Conservation (phyloP, 306 rosid species). For the Prunus mume region DNA sequence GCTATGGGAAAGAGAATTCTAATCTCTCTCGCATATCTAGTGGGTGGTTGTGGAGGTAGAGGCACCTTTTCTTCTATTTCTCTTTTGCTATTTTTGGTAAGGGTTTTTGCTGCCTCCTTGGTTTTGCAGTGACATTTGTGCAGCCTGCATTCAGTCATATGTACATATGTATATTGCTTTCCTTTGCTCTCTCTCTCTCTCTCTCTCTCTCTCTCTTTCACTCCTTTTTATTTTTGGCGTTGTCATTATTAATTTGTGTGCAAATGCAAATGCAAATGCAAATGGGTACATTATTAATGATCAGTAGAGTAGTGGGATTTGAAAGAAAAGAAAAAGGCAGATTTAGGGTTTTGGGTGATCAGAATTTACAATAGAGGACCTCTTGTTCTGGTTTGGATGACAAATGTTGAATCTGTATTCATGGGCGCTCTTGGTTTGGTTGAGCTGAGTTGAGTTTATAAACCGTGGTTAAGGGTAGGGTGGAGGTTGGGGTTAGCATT, state of each 20-base stretch:
- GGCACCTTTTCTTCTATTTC: background rate
- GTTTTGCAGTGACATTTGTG: conserved; percentile 71
- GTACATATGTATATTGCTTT: background rate
- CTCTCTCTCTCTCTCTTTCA: background rate
- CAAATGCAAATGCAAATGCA: conserved; percentile 1
- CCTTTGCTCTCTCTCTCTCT: background rate
- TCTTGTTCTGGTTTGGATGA: conserved; percentile 20
- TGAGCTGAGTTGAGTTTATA: background rate
- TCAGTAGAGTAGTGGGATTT: conserved; percentile 29
- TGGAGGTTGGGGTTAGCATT: conserved; percentile 24
- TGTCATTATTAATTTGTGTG: conserved; percentile 19
- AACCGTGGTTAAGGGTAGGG: conserved; percentile 14
- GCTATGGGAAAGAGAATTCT: background rate
- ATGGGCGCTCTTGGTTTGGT: conserved; percentile 16
- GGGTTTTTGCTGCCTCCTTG: conserved; percentile 15
- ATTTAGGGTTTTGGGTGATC: conserved; percentile 18
- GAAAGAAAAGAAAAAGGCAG: conserved; percentile 2
- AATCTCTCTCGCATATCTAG: background rate
- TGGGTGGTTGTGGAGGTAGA: conserved; percentile 1
- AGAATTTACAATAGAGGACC: conserved; percentile 7
- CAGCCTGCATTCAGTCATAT: conserved; percentile 52
- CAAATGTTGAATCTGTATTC: conserved; percentile 57
- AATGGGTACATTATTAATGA: background rate
- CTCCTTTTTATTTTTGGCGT: background rate
- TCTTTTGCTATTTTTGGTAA: conserved; percentile 21